Conservation (phyloP, 805 yeast genomes). For the Yamadazyma phyllophila region DNA sequence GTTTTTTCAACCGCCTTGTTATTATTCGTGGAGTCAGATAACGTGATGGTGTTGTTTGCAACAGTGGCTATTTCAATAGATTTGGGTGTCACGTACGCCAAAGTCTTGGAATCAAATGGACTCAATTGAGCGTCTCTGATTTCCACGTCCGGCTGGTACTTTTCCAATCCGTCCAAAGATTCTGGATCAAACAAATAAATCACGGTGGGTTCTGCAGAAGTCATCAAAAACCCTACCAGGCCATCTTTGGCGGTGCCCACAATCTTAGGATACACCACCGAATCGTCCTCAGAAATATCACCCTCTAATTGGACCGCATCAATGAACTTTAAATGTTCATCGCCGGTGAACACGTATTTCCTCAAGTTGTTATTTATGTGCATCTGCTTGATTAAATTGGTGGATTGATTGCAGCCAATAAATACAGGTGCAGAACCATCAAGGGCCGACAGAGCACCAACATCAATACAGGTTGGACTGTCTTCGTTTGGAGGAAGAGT, state of each 20-base stretch:
- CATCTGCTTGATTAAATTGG: conserved; percentile 50
- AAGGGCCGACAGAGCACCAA: conserved; percentile 17
- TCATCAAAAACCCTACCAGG: conserved; percentile 64
- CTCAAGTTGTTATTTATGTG: conserved; percentile 71
- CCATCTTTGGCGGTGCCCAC: conserved; percentile 58
- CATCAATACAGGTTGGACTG: conserved; percentile 82
- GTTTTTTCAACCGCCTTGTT: conserved; percentile 18
- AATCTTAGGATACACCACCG: conserved; percentile 61
- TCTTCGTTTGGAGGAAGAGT: conserved; percentile 65
- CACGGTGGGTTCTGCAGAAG: conserved; percentile 63
- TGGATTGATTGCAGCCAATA: conserved; percentile 74
- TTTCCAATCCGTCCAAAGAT: conserved; percentile 51
- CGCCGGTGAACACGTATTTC: conserved; percentile 53
- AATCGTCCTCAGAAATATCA: conserved; percentile 28
- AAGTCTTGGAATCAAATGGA: conserved; percentile 50
- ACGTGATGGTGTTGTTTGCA: conserved; percentile 49
- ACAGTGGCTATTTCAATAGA: conserved; percentile 53
- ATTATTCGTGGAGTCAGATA: conserved; percentile 30
- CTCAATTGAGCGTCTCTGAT: conserved; percentile 65
- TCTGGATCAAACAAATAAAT: conserved; percentile 60
- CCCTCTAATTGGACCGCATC: conserved; percentile 60
- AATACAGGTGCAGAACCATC: conserved; percentile 48
- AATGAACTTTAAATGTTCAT: conserved; percentile 59
- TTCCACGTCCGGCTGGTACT: conserved; percentile 54
- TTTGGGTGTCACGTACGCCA: conserved; percentile 59